A percentile compares a stretch with the other conserved stretches of the same genome.
Conservation (phyloP, 2,329 filamentous ascomycete species). For the Venturia effusa region DNA sequence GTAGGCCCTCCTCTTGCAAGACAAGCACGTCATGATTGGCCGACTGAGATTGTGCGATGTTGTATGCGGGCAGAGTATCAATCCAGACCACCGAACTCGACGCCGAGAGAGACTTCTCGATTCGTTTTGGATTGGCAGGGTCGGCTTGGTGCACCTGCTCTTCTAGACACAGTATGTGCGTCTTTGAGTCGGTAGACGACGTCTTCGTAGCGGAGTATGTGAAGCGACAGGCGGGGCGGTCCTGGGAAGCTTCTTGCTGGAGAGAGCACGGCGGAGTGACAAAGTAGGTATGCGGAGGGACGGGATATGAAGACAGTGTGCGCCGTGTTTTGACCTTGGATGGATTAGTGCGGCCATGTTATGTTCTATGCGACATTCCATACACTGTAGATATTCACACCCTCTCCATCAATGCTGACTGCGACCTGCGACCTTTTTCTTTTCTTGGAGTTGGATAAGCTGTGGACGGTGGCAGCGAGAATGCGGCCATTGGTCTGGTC, state of each 20-base stretch:
- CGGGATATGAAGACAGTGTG: constrained; percentile 48
- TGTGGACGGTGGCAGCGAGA: constrained; percentile 38
- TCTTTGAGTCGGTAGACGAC: constrained; percentile 31
- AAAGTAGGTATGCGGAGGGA: constrained; percentile 49
- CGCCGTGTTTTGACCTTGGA: constrained; percentile 48
- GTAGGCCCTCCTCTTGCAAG: constrained; percentile 49
- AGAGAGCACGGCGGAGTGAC: constrained; percentile 48
- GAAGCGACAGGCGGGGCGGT: constrained; percentile 36
- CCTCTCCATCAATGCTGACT: constrained; percentile 49
- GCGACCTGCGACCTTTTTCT: constrained; percentile 52
- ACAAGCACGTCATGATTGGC: constrained; percentile 39
- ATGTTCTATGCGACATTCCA: constrained; percentile 8
- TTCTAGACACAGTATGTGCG: constrained; percentile 43
- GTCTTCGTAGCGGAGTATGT: constrained; percentile 45
- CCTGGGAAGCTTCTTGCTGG: constrained; percentile 37
- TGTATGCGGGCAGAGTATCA: constrained; percentile 22
- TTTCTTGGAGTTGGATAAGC: constrained; percentile 44
- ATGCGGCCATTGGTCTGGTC: constrained; percentile 28
- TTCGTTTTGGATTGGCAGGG: constrained; percentile 15
- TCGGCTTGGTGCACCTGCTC: constrained; percentile 34
- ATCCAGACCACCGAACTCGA: constrained; percentile 19
- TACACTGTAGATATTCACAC: constrained; percentile 53
- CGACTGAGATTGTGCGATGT: constrained; percentile 15
- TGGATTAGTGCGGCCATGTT: neutral
- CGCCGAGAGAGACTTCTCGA: constrained; percentile 17